These are phyloP conservation scores for Botrytis medusae DNA, from an alignment of 2,329 filamentous ascomycete species.

Conservation along the genomic window DNA sequence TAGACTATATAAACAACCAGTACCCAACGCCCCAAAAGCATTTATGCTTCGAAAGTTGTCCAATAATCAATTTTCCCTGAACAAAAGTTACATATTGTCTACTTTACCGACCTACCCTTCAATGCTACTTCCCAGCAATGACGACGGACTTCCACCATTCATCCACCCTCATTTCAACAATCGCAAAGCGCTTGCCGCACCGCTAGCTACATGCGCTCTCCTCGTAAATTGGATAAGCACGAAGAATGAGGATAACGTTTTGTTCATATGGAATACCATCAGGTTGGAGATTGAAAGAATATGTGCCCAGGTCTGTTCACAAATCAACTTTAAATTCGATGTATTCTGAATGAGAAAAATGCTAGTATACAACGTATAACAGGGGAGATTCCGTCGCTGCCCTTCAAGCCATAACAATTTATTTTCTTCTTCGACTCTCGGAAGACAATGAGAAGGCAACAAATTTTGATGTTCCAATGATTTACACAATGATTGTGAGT, in stretches of 20 bases:
- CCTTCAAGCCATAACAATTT: conserved; percentile 28
- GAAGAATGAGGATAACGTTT: conserved; percentile 26
- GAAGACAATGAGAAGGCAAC: conserved; percentile 26
- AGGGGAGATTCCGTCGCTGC: conserved; percentile 25
- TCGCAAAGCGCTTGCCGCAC: not conserved
- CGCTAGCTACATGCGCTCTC: conserved; percentile 25
- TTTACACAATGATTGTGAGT: conserved; percentile 28
- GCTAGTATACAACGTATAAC: conserved; percentile 22
- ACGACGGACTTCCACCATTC: conserved; percentile 25
- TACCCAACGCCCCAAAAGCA: conserved; percentile 15
- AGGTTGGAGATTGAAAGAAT: conserved; percentile 29
- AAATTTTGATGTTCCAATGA: conserved; percentile 26
- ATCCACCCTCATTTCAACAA: conserved; percentile 25
- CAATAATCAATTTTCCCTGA: conserved; percentile 22
- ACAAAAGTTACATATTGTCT: conserved; percentile 26
- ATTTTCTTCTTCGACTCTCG: conserved; percentile 27
- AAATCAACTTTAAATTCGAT: not conserved
- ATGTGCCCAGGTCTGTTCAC: conserved; percentile 23
- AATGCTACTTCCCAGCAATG: conserved; percentile 26
- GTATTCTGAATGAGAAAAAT: not conserved
- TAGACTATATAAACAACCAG: conserved; percentile 1
- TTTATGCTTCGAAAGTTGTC: conserved; percentile 21
- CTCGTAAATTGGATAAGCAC: conserved; percentile 25
- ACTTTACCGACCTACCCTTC: conserved; percentile 27
- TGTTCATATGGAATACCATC: conserved; percentile 28